These are phyloP conservation scores for Macrolepiota dolichaula DNA, from an alignment of 768 basidiomycete species.

Conservation along the genomic window DNA sequence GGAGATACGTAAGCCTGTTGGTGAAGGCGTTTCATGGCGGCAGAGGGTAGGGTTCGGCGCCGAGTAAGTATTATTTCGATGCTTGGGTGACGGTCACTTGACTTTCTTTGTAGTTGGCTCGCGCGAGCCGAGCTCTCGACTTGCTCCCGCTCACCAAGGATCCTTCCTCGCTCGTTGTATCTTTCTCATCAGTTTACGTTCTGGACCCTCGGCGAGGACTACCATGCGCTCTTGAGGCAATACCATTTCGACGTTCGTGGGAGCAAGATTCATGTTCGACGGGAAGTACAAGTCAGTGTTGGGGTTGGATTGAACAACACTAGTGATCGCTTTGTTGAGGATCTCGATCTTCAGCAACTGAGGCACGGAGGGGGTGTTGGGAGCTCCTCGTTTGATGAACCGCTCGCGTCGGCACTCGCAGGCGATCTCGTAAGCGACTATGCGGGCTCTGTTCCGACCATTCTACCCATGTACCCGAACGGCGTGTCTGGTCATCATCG, in stretches of 20 bases:
- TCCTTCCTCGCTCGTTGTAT: conserved; percentile 77
- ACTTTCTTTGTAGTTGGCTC: conserved; percentile 48
- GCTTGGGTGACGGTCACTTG: conserved; percentile 7
- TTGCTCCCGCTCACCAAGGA: conserved; percentile 48
- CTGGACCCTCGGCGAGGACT: conserved; percentile 69
- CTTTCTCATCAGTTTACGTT: conserved; percentile 85
- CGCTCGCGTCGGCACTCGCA: conserved; percentile 69
- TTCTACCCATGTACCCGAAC: conserved; percentile 82
- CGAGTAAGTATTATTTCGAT: conserved; percentile 29
- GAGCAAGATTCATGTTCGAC: conserved; percentile 64
- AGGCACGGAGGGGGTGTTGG: conserved; percentile 4
- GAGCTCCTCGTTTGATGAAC: conserved; percentile 72
- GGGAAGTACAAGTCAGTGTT: conserved; percentile 44
- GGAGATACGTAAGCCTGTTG: conserved; percentile 41
- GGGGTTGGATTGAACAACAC: conserved; percentile 19
- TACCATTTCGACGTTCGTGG: conserved; percentile 58
- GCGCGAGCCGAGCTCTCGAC: conserved; percentile 84
- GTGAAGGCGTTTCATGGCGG: background rate
- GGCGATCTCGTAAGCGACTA: conserved; percentile 53
- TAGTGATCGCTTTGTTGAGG: conserved; percentile 51
- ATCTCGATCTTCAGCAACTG: conserved; percentile 22
- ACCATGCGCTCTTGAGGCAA: conserved; percentile 71
- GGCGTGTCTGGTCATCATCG: conserved; percentile 39
- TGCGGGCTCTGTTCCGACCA: conserved; percentile 29
- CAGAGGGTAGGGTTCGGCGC: conserved; percentile 17